phyloP scores from a whole-genome alignment of 192 early-diverging fungal species.

The Coemansia aciculifera region DNA sequence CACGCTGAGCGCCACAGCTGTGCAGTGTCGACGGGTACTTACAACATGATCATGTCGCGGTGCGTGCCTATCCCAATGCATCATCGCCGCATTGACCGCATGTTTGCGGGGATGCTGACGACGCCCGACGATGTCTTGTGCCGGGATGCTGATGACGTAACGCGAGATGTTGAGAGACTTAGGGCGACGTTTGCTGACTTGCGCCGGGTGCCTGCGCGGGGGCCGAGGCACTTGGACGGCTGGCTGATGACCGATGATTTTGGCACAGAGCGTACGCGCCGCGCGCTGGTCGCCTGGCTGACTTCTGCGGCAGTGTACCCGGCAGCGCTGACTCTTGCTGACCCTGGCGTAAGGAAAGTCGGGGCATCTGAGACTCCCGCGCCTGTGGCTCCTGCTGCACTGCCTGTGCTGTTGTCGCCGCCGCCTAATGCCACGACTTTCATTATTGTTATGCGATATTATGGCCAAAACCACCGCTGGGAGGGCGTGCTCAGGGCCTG shows the following conservation, averaged over 20 bases:
- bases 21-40: constrained; percentile 16
- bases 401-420: constrained; percentile 1
- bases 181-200: neutral
- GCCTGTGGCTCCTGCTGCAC: neutral
- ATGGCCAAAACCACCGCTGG: constrained; percentile 27
- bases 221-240: neutral
- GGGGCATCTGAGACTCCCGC: neutral
- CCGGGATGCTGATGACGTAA: neutral
- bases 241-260: neutral
- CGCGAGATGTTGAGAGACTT: neutral
- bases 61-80: neutral
- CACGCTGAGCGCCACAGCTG: constrained; percentile 27
- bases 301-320: constrained; percentile 31
- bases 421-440: constrained; percentile 38
- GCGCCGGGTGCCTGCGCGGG: neutral
- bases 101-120: constrained; percentile 25
- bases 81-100: neutral
- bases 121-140: constrained; percentile 17
- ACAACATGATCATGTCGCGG: constrained; percentile 31
- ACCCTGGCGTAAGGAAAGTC: neutral
- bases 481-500: constrained; percentile 20
- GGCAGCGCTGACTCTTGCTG: constrained; percentile 24
- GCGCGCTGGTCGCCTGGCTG: constrained; percentile 33
- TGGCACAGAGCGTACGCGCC: neutral
- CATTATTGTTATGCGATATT: constrained; percentile 28